phyloP scores from a whole-genome alignment of 768 basidiomycete genomes.

The Paxillus involutus region DNA sequence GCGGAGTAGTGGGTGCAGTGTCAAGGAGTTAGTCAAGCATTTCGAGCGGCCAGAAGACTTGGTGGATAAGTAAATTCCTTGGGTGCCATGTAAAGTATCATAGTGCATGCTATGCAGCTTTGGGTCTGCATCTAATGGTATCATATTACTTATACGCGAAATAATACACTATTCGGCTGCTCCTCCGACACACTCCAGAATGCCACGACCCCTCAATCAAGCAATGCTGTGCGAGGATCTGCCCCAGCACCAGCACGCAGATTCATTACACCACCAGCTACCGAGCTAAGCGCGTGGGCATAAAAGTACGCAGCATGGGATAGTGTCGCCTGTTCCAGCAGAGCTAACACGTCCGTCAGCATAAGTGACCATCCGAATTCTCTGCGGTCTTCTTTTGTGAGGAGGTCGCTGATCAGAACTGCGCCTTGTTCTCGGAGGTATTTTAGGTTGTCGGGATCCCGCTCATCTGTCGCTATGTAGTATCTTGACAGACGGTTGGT shows the following conservation, averaged over 20 bases:
- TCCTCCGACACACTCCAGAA: background rate
- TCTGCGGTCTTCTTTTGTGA: conserved; percentile 41
- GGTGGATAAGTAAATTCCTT: background rate
- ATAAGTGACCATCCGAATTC: conserved; percentile 42
- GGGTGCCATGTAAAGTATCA: too few species aligned
- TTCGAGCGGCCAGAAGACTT: conserved; percentile 44
- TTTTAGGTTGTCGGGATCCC: conserved; percentile 30
- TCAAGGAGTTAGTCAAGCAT: conserved; percentile 66
- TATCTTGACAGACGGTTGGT: conserved; percentile 17
- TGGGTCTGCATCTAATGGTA: too few species aligned
- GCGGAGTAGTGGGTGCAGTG: conserved; percentile 66
- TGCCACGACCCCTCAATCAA: conserved; percentile 27
- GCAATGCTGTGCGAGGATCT: conserved; percentile 39
- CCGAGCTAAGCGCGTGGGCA: conserved; percentile 39
- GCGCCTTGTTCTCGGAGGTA: conserved; percentile 37
- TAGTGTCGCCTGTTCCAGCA: conserved; percentile 42
- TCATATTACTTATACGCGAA: too few species aligned
- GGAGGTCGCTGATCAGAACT: conserved; percentile 40
- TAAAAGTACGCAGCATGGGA: conserved; percentile 41
- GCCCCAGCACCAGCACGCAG: conserved; percentile 39
- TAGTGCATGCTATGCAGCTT: too few species aligned
- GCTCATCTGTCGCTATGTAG: conserved; percentile 44
- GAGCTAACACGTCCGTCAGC: conserved; percentile 41
- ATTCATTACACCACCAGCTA: conserved; percentile 42
- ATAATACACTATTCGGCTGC: too few species aligned